Percentiles rank a stretch among this genome's conserved stretches.
phyloP scores from a whole-genome alignment of 2,329 filamentous ascomycete genomes.

The Colletotrichum musae region DNA sequence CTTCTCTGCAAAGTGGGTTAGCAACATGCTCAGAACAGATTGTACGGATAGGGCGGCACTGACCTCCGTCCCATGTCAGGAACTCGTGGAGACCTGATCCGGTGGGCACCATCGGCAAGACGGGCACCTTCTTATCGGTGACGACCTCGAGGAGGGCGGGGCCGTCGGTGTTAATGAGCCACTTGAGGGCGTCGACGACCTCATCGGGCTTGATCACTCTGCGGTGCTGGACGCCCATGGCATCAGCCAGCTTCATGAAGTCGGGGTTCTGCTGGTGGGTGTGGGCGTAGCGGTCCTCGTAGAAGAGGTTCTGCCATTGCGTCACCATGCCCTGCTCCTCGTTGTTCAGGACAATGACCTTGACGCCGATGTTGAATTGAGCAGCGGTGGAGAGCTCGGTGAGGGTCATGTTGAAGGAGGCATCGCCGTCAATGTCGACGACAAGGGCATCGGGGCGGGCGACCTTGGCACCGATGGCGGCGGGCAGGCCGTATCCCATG shows the following conservation, averaged over 20 bases:
- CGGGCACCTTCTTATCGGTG: conserved; percentile 91
- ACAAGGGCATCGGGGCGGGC: conserved; percentile 83
- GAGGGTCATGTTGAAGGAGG: conserved; percentile 99
- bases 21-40: not conserved
- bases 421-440: conserved; percentile 96
- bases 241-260: conserved; percentile 92
- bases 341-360: conserved; percentile 95
- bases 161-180: conserved; percentile 92
- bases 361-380: conserved; percentile 97
- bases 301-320: conserved; percentile 98
- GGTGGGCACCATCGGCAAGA: conserved; percentile 96
- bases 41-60: conserved; percentile 48
- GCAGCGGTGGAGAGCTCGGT: conserved; percentile 94
- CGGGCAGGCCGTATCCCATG: conserved; percentile 96
- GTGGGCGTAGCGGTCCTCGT: conserved; percentile 92
- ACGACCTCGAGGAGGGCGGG: conserved; percentile 93
- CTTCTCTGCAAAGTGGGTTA: conserved; percentile 68
- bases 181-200: conserved; percentile 82
- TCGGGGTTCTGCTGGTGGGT: conserved; percentile 97
- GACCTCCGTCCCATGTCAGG: conserved; percentile 86
- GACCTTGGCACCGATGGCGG: conserved; percentile 96
- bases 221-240: conserved; percentile 88
- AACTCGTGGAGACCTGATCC: conserved; percentile 94
- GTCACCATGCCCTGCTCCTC: conserved; percentile 99
- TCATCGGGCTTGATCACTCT: conserved; percentile 82